Percentiles rank a stretch among this genome's conserved stretches.
phyloP scores from a whole-genome alignment of 805 yeast genomes.

The Kuraishia piskuri region DNA sequence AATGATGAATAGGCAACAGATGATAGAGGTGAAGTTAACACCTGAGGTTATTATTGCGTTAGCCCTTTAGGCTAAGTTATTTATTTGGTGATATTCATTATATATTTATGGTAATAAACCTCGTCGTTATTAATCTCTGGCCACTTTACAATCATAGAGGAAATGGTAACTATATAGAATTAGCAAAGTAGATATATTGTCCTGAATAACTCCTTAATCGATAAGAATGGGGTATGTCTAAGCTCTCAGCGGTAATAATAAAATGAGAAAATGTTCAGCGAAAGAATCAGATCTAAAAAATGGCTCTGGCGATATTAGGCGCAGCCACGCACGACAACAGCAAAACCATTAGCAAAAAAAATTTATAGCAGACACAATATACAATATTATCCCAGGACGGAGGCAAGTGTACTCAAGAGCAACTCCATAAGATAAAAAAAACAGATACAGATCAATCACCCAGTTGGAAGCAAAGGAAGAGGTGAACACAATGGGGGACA shows the following conservation, averaged over 20 bases:
- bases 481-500: too few species aligned
- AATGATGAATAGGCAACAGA: background rate
- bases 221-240: background rate
- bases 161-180: too few species aligned
- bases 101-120: background rate
- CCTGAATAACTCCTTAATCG: background rate
- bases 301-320: background rate
- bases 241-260: background rate
- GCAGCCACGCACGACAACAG: background rate
- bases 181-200: background rate
- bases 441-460: too few species aligned
- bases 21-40: too few species aligned
- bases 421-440: too few species aligned
- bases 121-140: too few species aligned
- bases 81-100: background rate
- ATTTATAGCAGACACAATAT: background rate
- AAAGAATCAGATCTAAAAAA: background rate
- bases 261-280: background rate
- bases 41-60: background rate
- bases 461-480: too few species aligned
- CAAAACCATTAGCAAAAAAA: background rate
- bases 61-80: background rate
- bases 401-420: too few species aligned
- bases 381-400: background rate
- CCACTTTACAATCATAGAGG: too few species aligned